phyloP scores from a whole-genome alignment of 345 rosid genomes.

The Boechera stricta region DNA sequence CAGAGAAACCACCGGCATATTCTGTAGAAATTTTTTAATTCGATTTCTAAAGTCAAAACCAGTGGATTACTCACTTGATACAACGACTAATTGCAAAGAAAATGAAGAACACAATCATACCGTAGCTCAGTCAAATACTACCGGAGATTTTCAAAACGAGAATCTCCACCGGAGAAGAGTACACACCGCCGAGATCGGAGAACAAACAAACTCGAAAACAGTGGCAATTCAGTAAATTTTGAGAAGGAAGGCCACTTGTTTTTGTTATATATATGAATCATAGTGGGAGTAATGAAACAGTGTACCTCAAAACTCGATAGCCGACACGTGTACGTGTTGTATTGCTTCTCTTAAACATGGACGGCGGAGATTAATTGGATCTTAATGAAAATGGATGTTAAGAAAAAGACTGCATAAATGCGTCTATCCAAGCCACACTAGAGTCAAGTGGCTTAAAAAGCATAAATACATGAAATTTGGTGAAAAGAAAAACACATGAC shows the following conservation, averaged over 20 bases:
- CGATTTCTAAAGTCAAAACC: conserved; percentile 15
- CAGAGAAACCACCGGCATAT: conserved; percentile 47
- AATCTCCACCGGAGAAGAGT: conserved; percentile 24
- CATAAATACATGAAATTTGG: conserved; percentile 31
- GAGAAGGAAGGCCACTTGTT: conserved; percentile 27
- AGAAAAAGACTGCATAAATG: conserved; percentile 4
- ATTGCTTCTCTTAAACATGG: not conserved
- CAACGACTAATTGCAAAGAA: not conserved
- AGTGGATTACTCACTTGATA: conserved; percentile 21
- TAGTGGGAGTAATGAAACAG: conserved; percentile 11
- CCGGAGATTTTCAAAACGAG: not conserved
- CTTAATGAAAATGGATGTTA: not conserved
- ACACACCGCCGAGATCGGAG: conserved; percentile 27
- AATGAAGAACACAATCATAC: conserved; percentile 1
- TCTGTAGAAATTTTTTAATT: conserved; percentile 5
- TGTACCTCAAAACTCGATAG: not conserved
- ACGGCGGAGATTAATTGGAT: conserved; percentile 6
- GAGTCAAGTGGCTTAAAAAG: conserved; percentile 33
- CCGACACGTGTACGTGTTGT: conserved; percentile 21
- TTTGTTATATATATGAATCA: conserved; percentile 14
- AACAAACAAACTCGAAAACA: conserved; percentile 9
- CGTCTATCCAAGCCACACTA: conserved; percentile 26
- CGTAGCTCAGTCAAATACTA: conserved; percentile 29
- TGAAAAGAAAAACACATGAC: conserved; percentile 30
- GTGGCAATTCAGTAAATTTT: conserved; percentile 37